Conservation (phyloP, 345 rosid species). For the Bruguiera parviflora region DNA sequence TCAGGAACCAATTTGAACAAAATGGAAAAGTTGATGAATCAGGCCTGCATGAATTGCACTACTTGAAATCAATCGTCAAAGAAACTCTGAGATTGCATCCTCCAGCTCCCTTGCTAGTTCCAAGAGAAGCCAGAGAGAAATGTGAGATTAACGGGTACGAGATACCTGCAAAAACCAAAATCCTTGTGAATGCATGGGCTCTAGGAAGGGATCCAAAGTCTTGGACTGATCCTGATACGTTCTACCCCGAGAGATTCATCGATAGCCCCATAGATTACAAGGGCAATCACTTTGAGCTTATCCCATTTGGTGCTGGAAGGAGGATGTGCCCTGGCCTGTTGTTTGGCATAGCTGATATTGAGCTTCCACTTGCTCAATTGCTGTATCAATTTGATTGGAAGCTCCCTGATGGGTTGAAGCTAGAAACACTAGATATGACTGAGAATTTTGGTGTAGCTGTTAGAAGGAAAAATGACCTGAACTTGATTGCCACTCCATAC, state of each 20-base stretch:
- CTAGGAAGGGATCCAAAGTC: background rate
- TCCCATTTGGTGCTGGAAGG: slow-evolving; percentile 3
- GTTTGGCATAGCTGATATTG: background rate
- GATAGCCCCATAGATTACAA: background rate
- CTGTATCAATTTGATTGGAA: slow-evolving; percentile 1
- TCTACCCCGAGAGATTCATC: background rate
- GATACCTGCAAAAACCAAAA: background rate
- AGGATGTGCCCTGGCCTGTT: background rate
- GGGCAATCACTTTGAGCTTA: background rate
- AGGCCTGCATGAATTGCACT: background rate
- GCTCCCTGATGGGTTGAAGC: background rate
- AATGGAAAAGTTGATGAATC: background rate
- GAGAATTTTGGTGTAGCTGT: background rate
- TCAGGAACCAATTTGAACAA: background rate
- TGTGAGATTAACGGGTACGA: background rate
- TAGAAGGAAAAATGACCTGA: background rate
- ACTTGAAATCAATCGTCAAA: background rate
- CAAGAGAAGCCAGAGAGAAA: slow-evolving; percentile 1
- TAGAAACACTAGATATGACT: background rate
- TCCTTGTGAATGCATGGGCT: background rate
- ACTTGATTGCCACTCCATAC: background rate
- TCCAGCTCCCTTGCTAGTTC: slow-evolving; percentile 1
- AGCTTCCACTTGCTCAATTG: background rate
- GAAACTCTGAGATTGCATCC: background rate
- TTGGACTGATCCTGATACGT: background rate